phyloP scores from a whole-genome alignment of 1,139 yeast genomes.

The Suhomyces guaymorum region DNA sequence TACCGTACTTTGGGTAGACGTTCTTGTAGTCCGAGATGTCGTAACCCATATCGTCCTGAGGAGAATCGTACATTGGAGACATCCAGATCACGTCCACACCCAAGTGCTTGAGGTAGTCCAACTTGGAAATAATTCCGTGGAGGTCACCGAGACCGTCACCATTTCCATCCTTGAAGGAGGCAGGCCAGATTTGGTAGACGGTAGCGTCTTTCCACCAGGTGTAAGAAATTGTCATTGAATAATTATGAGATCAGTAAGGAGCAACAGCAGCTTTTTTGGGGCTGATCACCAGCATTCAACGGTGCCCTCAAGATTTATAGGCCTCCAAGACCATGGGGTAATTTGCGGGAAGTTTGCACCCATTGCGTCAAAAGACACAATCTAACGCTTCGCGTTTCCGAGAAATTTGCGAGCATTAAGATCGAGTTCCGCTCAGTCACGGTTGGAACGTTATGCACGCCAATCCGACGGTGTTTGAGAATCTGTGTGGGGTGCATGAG shows the following conservation, averaged over 20 bases:
- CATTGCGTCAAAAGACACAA: no score
- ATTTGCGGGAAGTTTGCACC: neutral
- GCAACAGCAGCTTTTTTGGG: no score
- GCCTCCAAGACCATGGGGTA: neutral
- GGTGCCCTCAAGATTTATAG: neutral
- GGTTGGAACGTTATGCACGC: no score
- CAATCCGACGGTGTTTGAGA: no score
- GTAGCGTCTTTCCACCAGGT: conserved; percentile 61
- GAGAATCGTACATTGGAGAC: conserved; percentile 59
- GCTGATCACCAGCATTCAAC: no score
- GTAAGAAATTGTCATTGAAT: conserved; percentile 13
- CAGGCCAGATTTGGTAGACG: conserved; percentile 61
- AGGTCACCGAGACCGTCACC: conserved; percentile 61
- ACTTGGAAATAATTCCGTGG: conserved; percentile 51
- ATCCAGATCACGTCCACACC: conserved; percentile 60
- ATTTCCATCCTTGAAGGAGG: conserved; percentile 57
- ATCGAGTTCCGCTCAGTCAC: no score
- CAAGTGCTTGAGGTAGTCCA: conserved; percentile 52
- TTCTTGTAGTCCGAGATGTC: conserved; percentile 56
- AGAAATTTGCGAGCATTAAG: no score
- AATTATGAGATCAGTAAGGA: no score
- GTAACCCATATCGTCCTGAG: conserved; percentile 65
- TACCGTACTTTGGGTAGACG: conserved; percentile 54
- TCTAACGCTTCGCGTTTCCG: no score
- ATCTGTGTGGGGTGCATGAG: no score